phyloP scores from a whole-genome alignment of 2,329 filamentous ascomycete species.

The Bipolaris sorokiniana region DNA sequence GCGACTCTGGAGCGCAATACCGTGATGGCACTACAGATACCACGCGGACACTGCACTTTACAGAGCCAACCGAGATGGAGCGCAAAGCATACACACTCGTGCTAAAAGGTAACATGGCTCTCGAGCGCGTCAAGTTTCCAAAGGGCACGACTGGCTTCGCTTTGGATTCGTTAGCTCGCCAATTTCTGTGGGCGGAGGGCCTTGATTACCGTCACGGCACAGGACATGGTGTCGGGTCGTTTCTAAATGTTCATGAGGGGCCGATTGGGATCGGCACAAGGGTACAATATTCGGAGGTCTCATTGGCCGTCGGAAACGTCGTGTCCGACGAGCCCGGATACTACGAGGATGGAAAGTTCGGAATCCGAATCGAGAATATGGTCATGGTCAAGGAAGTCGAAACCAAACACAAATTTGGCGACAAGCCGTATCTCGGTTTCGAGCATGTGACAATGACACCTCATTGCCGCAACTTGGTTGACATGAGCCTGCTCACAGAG shows the following conservation, averaged over 20 bases:
- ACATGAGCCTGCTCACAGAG: slow-evolving; percentile 71
- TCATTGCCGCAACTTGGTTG: slow-evolving; percentile 87
- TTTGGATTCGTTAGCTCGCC: slow-evolving; percentile 84
- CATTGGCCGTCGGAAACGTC: slow-evolving; percentile 89
- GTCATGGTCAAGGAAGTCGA: slow-evolving; percentile 88
- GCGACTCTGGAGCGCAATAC: slow-evolving; percentile 97
- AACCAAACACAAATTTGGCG: slow-evolving; percentile 86
- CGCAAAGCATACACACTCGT: slow-evolving; percentile 91
- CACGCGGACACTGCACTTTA: slow-evolving; percentile 91
- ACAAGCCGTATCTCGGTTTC: slow-evolving; percentile 92
- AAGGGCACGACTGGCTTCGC: slow-evolving; percentile 95
- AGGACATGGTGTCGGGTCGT: slow-evolving; percentile 93
- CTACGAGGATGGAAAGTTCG: slow-evolving; percentile 94
- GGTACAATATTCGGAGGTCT: slow-evolving; percentile 88
- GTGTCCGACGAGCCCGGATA: slow-evolving; percentile 96
- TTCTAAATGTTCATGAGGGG: slow-evolving; percentile 94
- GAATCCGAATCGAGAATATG: slow-evolving; percentile 96
- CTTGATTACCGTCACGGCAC: slow-evolving; percentile 96
- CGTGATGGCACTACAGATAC: slow-evolving; percentile 95
- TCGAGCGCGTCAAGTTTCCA: slow-evolving; percentile 86
- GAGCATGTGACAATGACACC: slow-evolving; percentile 98
- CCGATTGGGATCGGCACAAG: slow-evolving; percentile 95
- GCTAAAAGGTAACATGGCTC: slow-evolving; percentile 88
- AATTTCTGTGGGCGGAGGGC: slow-evolving; percentile 90
- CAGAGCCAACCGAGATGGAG: slow-evolving; percentile 80